Evolutionary conservation across 2,329 filamentous ascomycete species (phyloP).

Genomic region (Colletotrichum eremochloae): DNA sequence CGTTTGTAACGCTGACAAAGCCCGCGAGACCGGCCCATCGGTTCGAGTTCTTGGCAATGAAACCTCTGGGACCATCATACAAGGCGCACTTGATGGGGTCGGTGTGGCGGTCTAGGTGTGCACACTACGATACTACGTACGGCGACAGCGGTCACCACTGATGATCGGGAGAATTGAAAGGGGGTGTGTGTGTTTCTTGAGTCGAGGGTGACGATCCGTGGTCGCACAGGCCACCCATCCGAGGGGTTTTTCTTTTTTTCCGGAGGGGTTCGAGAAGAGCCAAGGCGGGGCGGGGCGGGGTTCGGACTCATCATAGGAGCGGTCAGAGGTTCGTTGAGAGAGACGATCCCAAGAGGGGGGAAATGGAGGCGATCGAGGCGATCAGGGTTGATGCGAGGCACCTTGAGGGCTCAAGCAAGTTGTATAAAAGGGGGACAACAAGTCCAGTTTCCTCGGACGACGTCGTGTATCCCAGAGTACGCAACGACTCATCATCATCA

Average conservation of each 20-base stretch:
- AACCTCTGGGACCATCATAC: neutral
- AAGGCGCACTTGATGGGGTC: neutral
- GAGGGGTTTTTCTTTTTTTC: neutral
- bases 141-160: neutral
- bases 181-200: too few species aligned
- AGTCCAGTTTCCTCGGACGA: neutral
- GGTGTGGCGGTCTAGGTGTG: neutral
- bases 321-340: slow-evolving; percentile 22
- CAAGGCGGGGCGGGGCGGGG: slow-evolving; percentile 38
- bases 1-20: neutral
- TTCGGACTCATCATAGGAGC: slow-evolving; percentile 32
- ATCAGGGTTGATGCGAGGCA: slow-evolving; percentile 2
- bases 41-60: neutral
- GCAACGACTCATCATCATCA: neutral
- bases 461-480: rapidly evolving
- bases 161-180: neutral
- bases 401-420: slow-evolving; percentile 19
- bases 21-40: neutral
- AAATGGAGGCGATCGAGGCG: neutral
- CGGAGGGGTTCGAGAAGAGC: slow-evolving; percentile 23
- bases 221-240: slow-evolving; percentile 13
- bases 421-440: slow-evolving; percentile 9
- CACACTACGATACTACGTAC: neutral
- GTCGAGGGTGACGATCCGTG: slow-evolving; percentile 20
- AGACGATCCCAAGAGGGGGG: neutral